These are phyloP conservation scores for Alternaria angustiovoidea DNA, from an alignment of 2,329 filamentous ascomycete genomes.

Conservation along the genomic window DNA sequence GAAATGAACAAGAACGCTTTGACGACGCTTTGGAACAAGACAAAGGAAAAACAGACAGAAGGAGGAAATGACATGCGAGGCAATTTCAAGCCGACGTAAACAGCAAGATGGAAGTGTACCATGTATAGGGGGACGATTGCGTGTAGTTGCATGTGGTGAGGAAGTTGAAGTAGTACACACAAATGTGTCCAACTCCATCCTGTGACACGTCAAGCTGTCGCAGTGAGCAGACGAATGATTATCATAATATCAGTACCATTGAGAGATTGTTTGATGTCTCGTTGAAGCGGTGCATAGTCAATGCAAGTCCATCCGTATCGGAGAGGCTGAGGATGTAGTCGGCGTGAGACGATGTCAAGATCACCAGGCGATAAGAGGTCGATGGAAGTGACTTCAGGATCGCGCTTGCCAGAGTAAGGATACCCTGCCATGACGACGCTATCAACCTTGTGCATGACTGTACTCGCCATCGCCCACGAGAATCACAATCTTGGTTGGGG, in stretches of 20 bases:
- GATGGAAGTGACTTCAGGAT: background rate
- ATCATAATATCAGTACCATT: background rate
- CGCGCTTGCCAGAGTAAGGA: background rate
- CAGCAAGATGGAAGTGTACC: background rate
- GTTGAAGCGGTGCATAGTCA: background rate
- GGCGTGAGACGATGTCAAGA: background rate
- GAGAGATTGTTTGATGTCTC: background rate
- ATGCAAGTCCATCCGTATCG: background rate
- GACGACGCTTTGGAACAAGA: constrained; percentile 1
- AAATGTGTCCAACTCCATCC: background rate
- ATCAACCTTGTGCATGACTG: background rate
- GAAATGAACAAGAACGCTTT: constrained; percentile 1
- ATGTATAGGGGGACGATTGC: background rate
- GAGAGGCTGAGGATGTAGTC: background rate
- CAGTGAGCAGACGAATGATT: background rate
- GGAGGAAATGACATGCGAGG: background rate
- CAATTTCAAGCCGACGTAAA: background rate
- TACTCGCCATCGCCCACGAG: constrained; percentile 1
- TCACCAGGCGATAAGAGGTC: background rate
- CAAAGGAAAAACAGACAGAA: background rate
- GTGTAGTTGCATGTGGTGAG: background rate
- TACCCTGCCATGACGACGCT: background rate
- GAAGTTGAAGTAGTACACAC: background rate
- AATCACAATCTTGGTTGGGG: background rate
- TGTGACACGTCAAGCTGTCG: background rate